Percentiles rank a stretch among this genome's conserved stretches.
phyloP scores from a whole-genome alignment of 495 filamentous ascomycete species.

The Aspergillus asperescens region DNA sequence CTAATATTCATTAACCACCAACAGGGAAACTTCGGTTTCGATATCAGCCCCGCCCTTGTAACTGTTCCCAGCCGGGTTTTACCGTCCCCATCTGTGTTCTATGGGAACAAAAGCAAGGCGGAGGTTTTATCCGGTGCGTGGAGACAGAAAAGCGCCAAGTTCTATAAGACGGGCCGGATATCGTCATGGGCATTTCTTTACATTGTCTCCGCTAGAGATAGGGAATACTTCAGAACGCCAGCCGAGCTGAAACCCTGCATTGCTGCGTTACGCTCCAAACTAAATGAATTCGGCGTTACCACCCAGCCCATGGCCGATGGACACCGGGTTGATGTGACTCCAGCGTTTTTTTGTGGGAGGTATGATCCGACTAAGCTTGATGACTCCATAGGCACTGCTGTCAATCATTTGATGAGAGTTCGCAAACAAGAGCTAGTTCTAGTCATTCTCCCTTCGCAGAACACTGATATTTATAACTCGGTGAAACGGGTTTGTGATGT shows the following conservation, averaged over 20 bases:
- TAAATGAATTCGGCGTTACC: not conserved
- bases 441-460: constrained; percentile 50
- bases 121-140: constrained; percentile 35
- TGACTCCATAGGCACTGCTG: constrained; percentile 20
- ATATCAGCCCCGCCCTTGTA: constrained; percentile 49
- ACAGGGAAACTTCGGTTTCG: constrained; percentile 50
- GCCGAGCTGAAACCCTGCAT: not conserved
- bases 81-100: constrained; percentile 46
- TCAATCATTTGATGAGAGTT: not conserved
- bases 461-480: constrained; percentile 53
- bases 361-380: constrained; percentile 11
- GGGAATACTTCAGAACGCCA: not conserved
- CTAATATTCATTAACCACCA: no score
- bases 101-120: constrained; percentile 28
- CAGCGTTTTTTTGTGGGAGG: not conserved
- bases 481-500: constrained; percentile 28
- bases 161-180: not conserved
- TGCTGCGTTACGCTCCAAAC: not conserved
- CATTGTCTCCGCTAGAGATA: not conserved
- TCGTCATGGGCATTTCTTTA: not conserved
- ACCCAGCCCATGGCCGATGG: not conserved
- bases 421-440: constrained; percentile 49
- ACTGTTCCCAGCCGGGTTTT: constrained; percentile 62
- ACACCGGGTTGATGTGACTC: not conserved
- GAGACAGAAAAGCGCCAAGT: constrained; percentile 41